phyloP scores from a whole-genome alignment of 208 protist genomes.

The Acanthamoeba polyphaga region DNA sequence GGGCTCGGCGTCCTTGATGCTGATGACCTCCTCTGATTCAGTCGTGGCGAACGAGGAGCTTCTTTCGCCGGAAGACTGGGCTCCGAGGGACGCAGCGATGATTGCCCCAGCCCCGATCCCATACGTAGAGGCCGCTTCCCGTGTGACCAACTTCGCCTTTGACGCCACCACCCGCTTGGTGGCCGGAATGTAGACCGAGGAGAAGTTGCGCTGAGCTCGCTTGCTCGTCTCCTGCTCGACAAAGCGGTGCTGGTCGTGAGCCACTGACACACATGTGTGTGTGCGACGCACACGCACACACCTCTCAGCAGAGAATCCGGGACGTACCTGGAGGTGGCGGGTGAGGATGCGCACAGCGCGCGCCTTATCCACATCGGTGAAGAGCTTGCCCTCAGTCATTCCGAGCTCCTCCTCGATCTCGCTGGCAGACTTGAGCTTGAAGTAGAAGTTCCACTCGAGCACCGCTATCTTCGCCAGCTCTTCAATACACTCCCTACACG shows the following conservation, averaged over 20 bases:
- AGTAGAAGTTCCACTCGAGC: conserved; percentile 31
- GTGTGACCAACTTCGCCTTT: not conserved
- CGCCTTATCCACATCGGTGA: conserved; percentile 9
- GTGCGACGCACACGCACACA: not conserved
- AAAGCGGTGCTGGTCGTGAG: not conserved
- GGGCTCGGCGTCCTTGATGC: not conserved
- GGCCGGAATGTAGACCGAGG: not conserved
- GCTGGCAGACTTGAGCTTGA: conserved; percentile 22
- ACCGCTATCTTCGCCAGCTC: conserved; percentile 50
- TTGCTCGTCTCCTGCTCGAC: conserved; percentile 21
- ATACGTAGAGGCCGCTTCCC: not conserved
- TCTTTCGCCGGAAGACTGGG: not conserved
- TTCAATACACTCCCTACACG: conserved; percentile 12
- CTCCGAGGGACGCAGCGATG: not conserved
- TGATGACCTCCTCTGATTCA: not conserved
- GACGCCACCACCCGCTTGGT: not conserved
- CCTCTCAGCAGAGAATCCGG: not conserved
- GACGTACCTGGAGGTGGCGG: conserved; percentile 18
- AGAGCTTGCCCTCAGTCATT: not conserved
- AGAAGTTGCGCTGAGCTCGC: not conserved
- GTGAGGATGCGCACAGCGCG: not conserved
- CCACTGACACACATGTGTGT: not conserved
- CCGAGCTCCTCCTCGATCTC: conserved; percentile 46
- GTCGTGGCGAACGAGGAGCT: not conserved
- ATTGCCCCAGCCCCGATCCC: not conserved